Conservation (phyloP, 2,329 filamentous ascomycete species). For the Escovopsis sp. region DNA sequence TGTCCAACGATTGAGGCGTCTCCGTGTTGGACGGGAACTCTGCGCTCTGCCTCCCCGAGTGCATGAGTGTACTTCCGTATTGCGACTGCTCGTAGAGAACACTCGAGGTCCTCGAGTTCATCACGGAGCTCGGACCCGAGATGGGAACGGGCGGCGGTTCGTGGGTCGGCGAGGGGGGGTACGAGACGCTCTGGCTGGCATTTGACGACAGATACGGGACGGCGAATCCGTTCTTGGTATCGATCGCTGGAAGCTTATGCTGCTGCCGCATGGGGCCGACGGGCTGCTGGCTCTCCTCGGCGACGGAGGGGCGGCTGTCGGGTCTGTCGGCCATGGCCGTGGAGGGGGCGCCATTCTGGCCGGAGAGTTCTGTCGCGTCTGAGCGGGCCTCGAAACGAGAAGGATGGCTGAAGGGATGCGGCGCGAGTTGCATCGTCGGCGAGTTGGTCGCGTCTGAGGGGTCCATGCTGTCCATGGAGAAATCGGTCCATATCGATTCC, state of each 20-base stretch:
- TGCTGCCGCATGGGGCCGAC: too few relatives aligned
- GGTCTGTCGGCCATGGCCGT: constrained; percentile 6
- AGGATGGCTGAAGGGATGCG: constrained; percentile 7
- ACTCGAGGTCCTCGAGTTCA: constrained; percentile 28
- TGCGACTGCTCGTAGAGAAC: constrained; percentile 24
- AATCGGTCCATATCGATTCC: constrained; percentile 46
- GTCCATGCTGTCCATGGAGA: constrained; percentile 40
- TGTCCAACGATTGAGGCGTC: constrained; percentile 32
- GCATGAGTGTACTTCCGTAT: constrained; percentile 25
- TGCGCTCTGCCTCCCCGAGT: constrained; percentile 31
- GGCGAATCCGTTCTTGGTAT: constrained; percentile 35
- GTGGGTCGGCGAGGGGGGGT: constrained; percentile 31
- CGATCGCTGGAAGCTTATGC: constrained; percentile 29
- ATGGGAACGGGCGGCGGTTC: constrained; percentile 35
- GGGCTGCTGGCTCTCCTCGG: too few relatives aligned
- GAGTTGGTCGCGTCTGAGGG: constrained; percentile 17
- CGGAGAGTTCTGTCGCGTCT: background rate
- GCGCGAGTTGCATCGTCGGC: constrained; percentile 17
- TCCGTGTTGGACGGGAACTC: constrained; percentile 28
- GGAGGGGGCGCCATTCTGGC: constrained; percentile 8
- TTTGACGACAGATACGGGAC: constrained; percentile 30
- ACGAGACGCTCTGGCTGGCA: constrained; percentile 14
- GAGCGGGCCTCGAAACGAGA: constrained; percentile 6
- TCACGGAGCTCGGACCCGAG: constrained; percentile 19
- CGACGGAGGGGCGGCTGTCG: constrained; percentile 11